A percentile compares a stretch with the other conserved stretches of the same genome.
These are phyloP conservation scores for Apiospora phragmitis DNA, from an alignment of 2,329 filamentous ascomycete species.

Conservation along the genomic window DNA sequence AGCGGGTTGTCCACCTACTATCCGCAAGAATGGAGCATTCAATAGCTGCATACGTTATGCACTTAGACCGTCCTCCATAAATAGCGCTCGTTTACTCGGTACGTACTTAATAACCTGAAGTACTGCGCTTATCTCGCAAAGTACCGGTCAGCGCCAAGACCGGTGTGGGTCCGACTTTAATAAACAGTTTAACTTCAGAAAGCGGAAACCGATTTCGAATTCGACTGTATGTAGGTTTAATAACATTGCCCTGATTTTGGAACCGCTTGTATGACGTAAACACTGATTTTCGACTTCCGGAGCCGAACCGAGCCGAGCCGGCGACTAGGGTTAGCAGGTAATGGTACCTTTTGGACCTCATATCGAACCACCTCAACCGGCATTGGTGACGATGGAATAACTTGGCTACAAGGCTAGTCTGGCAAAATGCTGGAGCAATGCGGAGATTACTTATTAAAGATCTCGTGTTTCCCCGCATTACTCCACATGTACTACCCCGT, in stretches of 20 bases:
- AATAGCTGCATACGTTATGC: too few relatives aligned
- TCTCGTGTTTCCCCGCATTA: background rate
- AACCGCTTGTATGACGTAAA: background rate
- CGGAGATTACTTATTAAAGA: background rate
- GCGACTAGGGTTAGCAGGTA: background rate
- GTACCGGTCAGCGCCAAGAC: too few relatives aligned
- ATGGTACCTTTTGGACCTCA: background rate
- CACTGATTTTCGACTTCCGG: background rate
- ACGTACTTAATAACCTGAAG: too few relatives aligned
- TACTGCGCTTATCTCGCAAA: too few relatives aligned
- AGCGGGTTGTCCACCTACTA: too few relatives aligned
- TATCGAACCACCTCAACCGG: background rate
- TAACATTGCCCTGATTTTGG: too few relatives aligned
- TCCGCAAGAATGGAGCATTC: too few relatives aligned
- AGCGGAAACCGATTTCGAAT: too few relatives aligned
- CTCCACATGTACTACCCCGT: background rate
- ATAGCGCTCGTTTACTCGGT: too few relatives aligned
- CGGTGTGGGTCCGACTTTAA: too few relatives aligned
- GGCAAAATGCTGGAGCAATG: background rate
- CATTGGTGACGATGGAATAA: background rate
- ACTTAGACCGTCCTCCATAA: too few relatives aligned
- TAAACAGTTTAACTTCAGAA: too few relatives aligned
- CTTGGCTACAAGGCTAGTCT: background rate
- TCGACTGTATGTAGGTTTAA: background rate
- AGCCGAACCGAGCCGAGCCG: background rate